Percentiles rank a stretch among this genome's conserved stretches.
Conservation (phyloP, 768 basidiomycete genomes). For the Suillus americanus region DNA sequence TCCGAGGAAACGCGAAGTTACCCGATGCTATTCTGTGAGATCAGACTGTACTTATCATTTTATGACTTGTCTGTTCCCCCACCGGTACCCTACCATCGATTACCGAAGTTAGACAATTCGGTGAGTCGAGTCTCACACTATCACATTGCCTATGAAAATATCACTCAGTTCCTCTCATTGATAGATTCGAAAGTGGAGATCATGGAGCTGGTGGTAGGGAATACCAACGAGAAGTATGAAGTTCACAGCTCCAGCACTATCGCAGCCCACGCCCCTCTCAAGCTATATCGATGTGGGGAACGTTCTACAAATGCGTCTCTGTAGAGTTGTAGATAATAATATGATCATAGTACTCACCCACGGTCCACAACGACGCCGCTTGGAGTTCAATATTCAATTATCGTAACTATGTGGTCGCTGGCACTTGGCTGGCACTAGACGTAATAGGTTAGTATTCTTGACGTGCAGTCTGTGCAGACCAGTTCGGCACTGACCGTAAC, state of each 20-base stretch:
- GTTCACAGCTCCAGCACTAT: background rate
- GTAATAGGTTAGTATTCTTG: background rate
- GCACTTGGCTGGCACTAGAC: background rate
- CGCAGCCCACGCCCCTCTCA: background rate
- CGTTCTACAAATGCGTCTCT: background rate
- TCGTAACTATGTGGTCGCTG: background rate
- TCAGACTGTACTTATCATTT: background rate
- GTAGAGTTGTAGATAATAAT: background rate
- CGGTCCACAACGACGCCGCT: too few species aligned
- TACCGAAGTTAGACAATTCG: background rate
- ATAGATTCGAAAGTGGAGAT: background rate
- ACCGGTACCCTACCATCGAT: background rate
- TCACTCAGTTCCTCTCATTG: background rate
- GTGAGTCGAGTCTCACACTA: background rate
- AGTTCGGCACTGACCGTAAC: background rate
- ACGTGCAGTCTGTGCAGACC: too few species aligned
- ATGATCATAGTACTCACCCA: background rate
- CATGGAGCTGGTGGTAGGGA: background rate
- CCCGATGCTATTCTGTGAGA: background rate
- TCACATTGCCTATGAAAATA: background rate
- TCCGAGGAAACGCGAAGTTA: conserved; percentile 59
- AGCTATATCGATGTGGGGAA: background rate
- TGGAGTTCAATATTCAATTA: too few species aligned
- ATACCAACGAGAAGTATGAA: background rate
- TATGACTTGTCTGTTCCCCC: background rate